Evolutionary conservation across 2,329 filamentous ascomycete genomes (phyloP).

Genomic region (Neofusicoccum cordaticola): DNA sequence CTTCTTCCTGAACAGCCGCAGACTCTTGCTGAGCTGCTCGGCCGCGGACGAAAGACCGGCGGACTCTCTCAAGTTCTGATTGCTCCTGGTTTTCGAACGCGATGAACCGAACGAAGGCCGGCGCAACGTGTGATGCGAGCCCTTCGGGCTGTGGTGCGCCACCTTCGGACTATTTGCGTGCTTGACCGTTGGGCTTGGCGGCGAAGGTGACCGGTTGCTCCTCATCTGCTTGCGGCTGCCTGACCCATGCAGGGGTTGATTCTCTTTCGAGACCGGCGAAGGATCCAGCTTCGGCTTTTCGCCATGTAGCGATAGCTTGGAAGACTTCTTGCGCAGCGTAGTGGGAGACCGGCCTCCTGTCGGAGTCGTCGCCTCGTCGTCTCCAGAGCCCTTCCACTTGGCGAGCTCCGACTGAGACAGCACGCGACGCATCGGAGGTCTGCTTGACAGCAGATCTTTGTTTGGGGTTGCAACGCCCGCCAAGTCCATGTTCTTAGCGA

Average conservation of each 20-base stretch:
- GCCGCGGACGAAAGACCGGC: constrained; percentile 31
- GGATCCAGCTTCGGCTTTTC: constrained; percentile 43
- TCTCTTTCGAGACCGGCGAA: constrained; percentile 27
- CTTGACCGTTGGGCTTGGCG: constrained; percentile 30
- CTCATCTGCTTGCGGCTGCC: constrained; percentile 28
- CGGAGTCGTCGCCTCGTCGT: constrained; percentile 33
- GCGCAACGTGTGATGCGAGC: constrained; percentile 1
- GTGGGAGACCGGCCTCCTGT: constrained; percentile 47
- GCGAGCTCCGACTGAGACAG: constrained; percentile 84
- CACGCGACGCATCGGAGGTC: constrained; percentile 77
- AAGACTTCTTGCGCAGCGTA: constrained; percentile 53
- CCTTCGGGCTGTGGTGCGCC: constrained; percentile 11
- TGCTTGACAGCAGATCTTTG: constrained; percentile 38
- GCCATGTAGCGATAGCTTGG: constrained; percentile 48
- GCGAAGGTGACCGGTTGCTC: constrained; percentile 41
- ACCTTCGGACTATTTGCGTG: background rate
- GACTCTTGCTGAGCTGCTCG: constrained; percentile 56
- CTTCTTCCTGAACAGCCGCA: constrained; percentile 59
- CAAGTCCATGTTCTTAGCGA: constrained; percentile 38
- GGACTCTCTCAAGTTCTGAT: constrained; percentile 4
- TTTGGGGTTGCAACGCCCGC: constrained; percentile 30
- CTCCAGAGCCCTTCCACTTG: constrained; percentile 62
- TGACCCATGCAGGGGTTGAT: background rate
- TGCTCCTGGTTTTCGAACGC: constrained; percentile 10
- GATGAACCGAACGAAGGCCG: constrained; percentile 7